These are phyloP conservation scores for Boechera retrofracta DNA, from an alignment of 345 rosid species.

Conservation along the genomic window DNA sequence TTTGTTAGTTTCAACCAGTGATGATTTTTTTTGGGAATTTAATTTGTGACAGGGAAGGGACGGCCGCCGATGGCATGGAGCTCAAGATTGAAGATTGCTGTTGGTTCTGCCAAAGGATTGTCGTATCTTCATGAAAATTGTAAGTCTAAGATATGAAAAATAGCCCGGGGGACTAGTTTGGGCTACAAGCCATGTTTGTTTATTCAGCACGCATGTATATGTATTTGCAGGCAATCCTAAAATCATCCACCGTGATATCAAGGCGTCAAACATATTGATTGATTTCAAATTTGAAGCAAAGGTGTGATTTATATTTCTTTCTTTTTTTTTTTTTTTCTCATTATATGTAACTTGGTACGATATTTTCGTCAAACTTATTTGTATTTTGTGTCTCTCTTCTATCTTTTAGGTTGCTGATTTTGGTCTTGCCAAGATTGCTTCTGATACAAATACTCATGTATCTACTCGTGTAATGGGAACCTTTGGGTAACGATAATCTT, in stretches of 20 bases:
- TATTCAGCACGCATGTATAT: not conserved
- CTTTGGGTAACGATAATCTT: constrained; percentile 40
- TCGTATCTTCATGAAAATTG: constrained; percentile 98
- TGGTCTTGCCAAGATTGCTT: constrained; percentile 84
- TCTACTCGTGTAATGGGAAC: constrained; percentile 98
- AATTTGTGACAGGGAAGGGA: constrained; percentile 59
- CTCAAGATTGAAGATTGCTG: constrained; percentile 72
- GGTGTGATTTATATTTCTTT: constrained; percentile 48
- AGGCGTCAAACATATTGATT: constrained; percentile 82
- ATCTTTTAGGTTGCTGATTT: constrained; percentile 63
- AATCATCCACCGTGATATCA: constrained; percentile 91
- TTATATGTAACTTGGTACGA: not conserved
- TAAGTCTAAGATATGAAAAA: constrained; percentile 36
- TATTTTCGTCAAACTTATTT: not conserved
- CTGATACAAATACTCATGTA: constrained; percentile 81
- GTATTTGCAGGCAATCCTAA: constrained; percentile 72
- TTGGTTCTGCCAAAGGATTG: constrained; percentile 90
- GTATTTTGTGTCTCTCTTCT: constrained; percentile 20
- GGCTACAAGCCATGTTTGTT: not conserved
- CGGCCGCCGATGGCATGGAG: constrained; percentile 74
- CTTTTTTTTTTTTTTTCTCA: not conserved
- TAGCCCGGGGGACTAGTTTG: no score
- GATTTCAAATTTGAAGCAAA: constrained; percentile 87
- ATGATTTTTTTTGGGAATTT: not conserved
- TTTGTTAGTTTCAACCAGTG: not conserved